These are phyloP conservation scores for Penicillium daleae DNA, from an alignment of 495 filamentous ascomycete species.

Conservation along the genomic window DNA sequence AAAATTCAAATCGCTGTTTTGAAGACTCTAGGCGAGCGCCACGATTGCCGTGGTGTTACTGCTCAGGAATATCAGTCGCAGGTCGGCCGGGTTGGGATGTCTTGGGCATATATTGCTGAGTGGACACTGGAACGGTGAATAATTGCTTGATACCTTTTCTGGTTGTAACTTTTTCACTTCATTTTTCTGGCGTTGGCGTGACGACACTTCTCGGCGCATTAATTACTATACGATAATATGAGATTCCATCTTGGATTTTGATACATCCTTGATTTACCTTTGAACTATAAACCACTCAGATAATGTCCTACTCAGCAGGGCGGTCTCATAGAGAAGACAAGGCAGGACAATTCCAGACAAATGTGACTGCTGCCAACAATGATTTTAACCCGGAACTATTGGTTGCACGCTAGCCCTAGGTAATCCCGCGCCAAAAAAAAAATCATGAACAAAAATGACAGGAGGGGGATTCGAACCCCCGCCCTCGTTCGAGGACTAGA, in stretches of 20 bases:
- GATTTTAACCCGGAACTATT: too few relatives aligned
- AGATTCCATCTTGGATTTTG: not conserved
- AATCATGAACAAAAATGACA: not conserved
- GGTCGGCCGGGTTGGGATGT: slow-evolving; percentile 63
- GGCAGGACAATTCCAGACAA: too few relatives aligned
- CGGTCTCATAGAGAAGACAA: too few relatives aligned
- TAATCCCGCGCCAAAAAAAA: too few relatives aligned
- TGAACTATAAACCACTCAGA: too few relatives aligned
- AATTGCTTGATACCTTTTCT: not conserved
- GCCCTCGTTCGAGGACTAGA: slow-evolving; percentile 3
- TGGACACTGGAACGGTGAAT: slow-evolving; percentile 67
- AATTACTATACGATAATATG: not conserved
- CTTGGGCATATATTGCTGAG: slow-evolving; percentile 61
- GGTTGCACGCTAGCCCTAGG: too few relatives aligned
- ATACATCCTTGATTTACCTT: not conserved
- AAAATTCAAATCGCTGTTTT: slow-evolving; percentile 64
- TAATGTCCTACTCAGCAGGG: too few relatives aligned
- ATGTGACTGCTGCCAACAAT: too few relatives aligned
- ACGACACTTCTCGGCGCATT: not conserved
- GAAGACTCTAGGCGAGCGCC: slow-evolving; percentile 60
- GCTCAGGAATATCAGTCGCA: slow-evolving; percentile 64
- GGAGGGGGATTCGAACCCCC: slow-evolving; percentile 3
- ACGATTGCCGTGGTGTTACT: slow-evolving; percentile 69
- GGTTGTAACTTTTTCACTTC: not conserved
- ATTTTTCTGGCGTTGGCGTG: not conserved